A percentile compares a stretch with the other conserved stretches of the same genome.
Conservation (phyloP, 306 rosid genomes). For the Cicer judaicum region DNA sequence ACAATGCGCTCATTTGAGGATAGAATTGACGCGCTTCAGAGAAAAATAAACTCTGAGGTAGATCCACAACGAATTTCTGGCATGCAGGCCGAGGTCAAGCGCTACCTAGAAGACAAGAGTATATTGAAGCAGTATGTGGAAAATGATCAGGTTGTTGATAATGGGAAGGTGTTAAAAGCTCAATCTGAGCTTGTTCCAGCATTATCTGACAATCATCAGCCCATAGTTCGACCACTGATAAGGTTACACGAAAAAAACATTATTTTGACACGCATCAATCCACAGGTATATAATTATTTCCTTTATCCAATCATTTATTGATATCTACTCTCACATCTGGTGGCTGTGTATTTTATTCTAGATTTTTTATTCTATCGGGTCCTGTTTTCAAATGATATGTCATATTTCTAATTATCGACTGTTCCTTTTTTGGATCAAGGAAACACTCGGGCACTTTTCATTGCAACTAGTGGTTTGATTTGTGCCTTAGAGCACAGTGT, state of each 20-base stretch:
- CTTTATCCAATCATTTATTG: slow-evolving; percentile 24
- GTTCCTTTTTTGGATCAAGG: slow-evolving; percentile 21
- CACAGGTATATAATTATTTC: slow-evolving; percentile 64
- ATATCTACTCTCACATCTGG: slow-evolving; percentile 18
- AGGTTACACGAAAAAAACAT: slow-evolving; percentile 86
- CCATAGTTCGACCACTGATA: slow-evolving; percentile 82
- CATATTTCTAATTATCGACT: slow-evolving; percentile 34
- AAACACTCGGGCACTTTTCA: slow-evolving; percentile 1
- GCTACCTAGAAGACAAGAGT: slow-evolving; percentile 85
- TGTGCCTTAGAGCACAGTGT: slow-evolving; percentile 5
- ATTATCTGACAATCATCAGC: slow-evolving; percentile 76
- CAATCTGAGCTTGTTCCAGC: slow-evolving; percentile 91
- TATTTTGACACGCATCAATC: slow-evolving; percentile 95
- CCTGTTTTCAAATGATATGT: slow-evolving; percentile 30
- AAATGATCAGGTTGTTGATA: slow-evolving; percentile 89
- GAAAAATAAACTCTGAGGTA: slow-evolving; percentile 78
- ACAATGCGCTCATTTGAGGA: slow-evolving; percentile 99
- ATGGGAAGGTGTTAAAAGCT: slow-evolving; percentile 82
- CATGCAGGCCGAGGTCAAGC: slow-evolving; percentile 87
- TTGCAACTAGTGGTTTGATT: slow-evolving; percentile 17
- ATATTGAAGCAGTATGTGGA: slow-evolving; percentile 94
- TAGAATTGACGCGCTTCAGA: slow-evolving; percentile 89
- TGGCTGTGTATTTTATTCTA: slow-evolving; percentile 22
- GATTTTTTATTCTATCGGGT: slow-evolving; percentile 7
- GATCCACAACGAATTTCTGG: slow-evolving; percentile 85